A percentile compares a stretch with the other conserved stretches of the same genome.
These are phyloP conservation scores for Brasilioporus rufonigricans DNA, from an alignment of 768 basidiomycete genomes.

Conservation along the genomic window DNA sequence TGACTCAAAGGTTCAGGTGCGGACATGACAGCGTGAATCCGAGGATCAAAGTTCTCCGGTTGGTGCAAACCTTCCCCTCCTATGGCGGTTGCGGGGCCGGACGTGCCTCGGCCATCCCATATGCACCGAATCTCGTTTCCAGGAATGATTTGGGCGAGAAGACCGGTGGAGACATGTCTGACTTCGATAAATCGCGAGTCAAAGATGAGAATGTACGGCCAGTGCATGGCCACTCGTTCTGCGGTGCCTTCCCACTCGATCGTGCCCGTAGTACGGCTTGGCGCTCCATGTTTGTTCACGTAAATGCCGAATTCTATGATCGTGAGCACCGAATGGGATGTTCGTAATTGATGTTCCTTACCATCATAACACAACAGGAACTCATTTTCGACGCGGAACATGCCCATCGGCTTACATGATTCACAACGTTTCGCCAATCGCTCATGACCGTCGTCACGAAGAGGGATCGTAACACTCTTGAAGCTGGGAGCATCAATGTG, in stretches of 20 bases:
- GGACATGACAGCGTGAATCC: constrained; percentile 87
- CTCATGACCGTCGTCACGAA: constrained; percentile 69
- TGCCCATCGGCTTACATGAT: constrained; percentile 78
- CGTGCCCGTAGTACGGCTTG: constrained; percentile 62
- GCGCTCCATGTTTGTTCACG: constrained; percentile 89
- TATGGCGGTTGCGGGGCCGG: constrained; percentile 24
- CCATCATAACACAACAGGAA: constrained; percentile 90
- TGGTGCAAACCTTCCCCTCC: constrained; percentile 33
- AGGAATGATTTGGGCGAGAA: constrained; percentile 77
- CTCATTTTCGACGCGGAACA: constrained; percentile 88
- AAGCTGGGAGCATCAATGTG: constrained; percentile 45
- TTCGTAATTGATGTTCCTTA: constrained; percentile 31
- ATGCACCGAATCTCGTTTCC: constrained; percentile 82
- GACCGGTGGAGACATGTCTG: constrained; percentile 76
- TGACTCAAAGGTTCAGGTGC: constrained; percentile 38
- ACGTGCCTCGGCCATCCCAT: constrained; percentile 77
- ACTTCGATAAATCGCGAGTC: constrained; percentile 91
- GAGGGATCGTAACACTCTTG: constrained; percentile 87
- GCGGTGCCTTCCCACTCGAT: constrained; percentile 96
- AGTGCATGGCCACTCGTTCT: constrained; percentile 84
- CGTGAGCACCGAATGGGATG: constrained; percentile 3
- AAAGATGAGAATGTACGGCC: constrained; percentile 85
- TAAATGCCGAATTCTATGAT: constrained; percentile 83
- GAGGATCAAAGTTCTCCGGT: constrained; percentile 68
- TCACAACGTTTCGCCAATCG: constrained; percentile 79